Evolutionary conservation across 202 grass and related monocot genomes (phyloP).

Genomic region (Saccharum hybrid): DNA sequence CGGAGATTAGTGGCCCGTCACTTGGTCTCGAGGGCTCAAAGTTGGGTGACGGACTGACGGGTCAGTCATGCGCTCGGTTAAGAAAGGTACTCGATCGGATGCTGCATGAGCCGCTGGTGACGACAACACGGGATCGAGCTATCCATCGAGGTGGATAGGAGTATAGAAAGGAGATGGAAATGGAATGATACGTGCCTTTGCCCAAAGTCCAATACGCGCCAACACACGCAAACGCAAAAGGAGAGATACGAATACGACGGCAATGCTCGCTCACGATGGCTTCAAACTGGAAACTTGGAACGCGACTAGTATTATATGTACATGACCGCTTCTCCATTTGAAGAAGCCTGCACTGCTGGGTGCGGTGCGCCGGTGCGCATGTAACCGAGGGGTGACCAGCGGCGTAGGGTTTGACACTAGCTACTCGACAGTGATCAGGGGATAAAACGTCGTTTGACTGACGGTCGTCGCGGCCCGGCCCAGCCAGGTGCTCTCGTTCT

Average conservation of each 20-base stretch:
- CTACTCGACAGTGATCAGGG: background rate
- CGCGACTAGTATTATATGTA: background rate
- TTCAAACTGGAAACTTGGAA: background rate
- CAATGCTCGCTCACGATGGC: background rate
- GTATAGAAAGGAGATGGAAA: background rate
- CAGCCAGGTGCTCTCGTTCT: too few species aligned
- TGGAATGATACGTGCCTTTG: background rate
- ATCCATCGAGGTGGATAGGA: background rate
- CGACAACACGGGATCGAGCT: background rate
- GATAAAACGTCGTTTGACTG: background rate
- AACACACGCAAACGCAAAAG: background rate
- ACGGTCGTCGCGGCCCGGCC: background rate
- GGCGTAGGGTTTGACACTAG: background rate
- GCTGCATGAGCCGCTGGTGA: background rate
- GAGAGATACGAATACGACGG: background rate
- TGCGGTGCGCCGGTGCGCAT: background rate
- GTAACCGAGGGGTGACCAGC: background rate
- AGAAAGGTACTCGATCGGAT: background rate
- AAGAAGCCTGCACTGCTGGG: too few species aligned
- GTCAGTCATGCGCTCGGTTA: background rate
- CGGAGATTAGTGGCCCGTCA: too few species aligned
- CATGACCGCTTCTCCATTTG: background rate
- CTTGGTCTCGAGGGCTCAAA: background rate
- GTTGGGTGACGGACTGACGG: background rate
- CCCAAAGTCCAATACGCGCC: background rate